phyloP scores from a whole-genome alignment of 2,329 filamentous ascomycete species.

The Ophiocordyceps australis region DNA sequence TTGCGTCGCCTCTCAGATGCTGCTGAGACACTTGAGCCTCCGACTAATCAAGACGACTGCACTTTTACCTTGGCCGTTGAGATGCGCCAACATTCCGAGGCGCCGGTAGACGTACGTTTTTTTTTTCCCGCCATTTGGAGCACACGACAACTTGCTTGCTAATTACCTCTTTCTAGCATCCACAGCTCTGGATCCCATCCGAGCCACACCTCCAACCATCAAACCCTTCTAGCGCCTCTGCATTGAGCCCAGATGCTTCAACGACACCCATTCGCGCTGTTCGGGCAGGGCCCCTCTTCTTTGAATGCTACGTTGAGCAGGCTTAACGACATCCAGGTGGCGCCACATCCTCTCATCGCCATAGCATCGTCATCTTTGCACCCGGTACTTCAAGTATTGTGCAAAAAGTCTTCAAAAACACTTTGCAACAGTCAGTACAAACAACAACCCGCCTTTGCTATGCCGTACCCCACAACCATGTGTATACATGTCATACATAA shows the following conservation, averaged over 20 bases:
- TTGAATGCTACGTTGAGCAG: conserved; percentile 47
- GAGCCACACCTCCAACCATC: conserved; percentile 24
- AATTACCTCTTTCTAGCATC: conserved; percentile 23
- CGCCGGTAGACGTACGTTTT: conserved; percentile 35
- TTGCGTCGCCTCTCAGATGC: conserved; percentile 43
- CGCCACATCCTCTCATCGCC: too few relatives aligned
- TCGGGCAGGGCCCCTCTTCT: conserved; percentile 38
- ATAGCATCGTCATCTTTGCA: too few relatives aligned
- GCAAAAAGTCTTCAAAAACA: too few relatives aligned
- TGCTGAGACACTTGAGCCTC: conserved; percentile 32
- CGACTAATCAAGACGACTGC: conserved; percentile 48
- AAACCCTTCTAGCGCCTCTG: conserved; percentile 10
- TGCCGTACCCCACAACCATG: too few relatives aligned
- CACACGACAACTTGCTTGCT: not conserved
- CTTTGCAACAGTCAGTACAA: too few relatives aligned
- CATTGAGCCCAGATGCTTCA: conserved; percentile 15
- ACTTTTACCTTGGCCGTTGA: conserved; percentile 66
- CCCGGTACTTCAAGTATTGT: too few relatives aligned
- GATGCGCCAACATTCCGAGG: conserved; percentile 38
- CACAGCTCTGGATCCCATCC: conserved; percentile 42
- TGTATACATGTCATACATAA: too few relatives aligned
- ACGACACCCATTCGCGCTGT: conserved; percentile 34
- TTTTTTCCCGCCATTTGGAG: not conserved
- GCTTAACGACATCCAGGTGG: too few relatives aligned
- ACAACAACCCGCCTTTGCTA: too few relatives aligned